These are phyloP conservation scores for Geopyxis carbonaria DNA, from an alignment of 495 filamentous ascomycete genomes.

Conservation along the genomic window DNA sequence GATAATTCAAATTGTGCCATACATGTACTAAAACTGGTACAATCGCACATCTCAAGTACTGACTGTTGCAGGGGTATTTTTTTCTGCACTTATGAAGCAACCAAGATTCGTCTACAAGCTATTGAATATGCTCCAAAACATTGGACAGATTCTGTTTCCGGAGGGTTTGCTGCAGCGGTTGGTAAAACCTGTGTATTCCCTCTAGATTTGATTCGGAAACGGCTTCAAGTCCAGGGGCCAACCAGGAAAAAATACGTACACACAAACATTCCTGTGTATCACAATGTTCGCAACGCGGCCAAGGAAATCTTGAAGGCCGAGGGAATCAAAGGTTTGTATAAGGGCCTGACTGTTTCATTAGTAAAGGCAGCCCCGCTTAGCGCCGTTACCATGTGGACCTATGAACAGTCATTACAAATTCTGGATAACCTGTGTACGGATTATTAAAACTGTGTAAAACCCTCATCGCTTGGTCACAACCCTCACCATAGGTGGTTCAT, in stretches of 20 bases:
- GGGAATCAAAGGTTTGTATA: conserved; percentile 66
- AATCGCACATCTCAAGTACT: not conserved
- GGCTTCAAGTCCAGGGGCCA: conserved; percentile 89
- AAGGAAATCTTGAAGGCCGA: conserved; percentile 50
- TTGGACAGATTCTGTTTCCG: conserved; percentile 35
- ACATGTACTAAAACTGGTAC: conserved; percentile 38
- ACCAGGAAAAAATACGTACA: conserved; percentile 61
- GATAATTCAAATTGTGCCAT: conserved; percentile 73
- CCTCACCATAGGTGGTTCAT: too few relatives aligned
- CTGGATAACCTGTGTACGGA: too few relatives aligned
- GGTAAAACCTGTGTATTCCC: conserved; percentile 87
- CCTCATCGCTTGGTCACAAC: too few relatives aligned
- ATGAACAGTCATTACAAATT: conserved; percentile 52
- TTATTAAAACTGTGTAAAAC: too few relatives aligned
- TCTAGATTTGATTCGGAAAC: conserved; percentile 81
- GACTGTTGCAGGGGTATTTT: conserved; percentile 47
- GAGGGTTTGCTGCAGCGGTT: conserved; percentile 55
- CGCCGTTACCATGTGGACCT: conserved; percentile 97
- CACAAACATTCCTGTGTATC: conserved; percentile 74
- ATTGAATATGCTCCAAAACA: conserved; percentile 1
- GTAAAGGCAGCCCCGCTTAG: conserved; percentile 89
- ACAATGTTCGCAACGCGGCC: conserved; percentile 47
- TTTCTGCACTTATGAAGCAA: conserved; percentile 67
- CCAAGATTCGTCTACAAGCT: not conserved
- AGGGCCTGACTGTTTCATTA: conserved; percentile 73